Base-by-base conservation (phyloP, 768 basidiomycete species). In the Lentinula boryana region DNA sequence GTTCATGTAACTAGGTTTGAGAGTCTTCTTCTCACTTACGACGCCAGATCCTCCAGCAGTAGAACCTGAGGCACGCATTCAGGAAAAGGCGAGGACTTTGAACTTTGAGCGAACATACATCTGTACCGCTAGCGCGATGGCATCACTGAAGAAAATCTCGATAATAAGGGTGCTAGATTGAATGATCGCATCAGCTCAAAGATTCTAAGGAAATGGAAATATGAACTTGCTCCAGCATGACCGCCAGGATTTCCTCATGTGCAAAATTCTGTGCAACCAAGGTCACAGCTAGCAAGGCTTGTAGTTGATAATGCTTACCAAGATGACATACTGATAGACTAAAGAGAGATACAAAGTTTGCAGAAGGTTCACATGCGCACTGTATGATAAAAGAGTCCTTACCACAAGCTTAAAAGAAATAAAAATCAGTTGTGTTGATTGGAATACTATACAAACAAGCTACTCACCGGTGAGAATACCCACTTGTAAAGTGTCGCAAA, bases 401-500 rank as follows among this genome's bases (percentile, higher is more conserved):
- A 50, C 40, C 18, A 41, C 31, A 27, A 13, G n/a, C 32, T 51
- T 12, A 2, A 8, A 12, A 31, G 21, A 10, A 18, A 6, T 16
- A 23, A n/a, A 15, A n/a, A 33, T 51, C n/a, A 35, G 9, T 32
- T 31, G 5, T 8, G 12, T 51, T 33, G 50, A 33, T 4, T 31
- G 5, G 13, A 9, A 31, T 23, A 7, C 1, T 35, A 27, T 43
- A 27, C 31, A 49, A 9, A 38, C 16, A 48, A 43, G 13, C 12
- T 43, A 18, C 61, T 36, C 38, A 64, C 63, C 60, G 40, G 64
- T 60, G 15, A 65, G 55, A 9, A 63, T 55, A 15, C 55, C 62
- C 56, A 56, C 40, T 41, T 65, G 64, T 23, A 54, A 53, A 2
- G 61, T 64, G 55, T 64, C 64, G 32, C 64, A 64, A 13, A 64